Evolutionary conservation across 139 green algal species (phyloP), one percentile per base, ranked within the genome.

Genomic region (Chlorella sorokiniana): DNA sequence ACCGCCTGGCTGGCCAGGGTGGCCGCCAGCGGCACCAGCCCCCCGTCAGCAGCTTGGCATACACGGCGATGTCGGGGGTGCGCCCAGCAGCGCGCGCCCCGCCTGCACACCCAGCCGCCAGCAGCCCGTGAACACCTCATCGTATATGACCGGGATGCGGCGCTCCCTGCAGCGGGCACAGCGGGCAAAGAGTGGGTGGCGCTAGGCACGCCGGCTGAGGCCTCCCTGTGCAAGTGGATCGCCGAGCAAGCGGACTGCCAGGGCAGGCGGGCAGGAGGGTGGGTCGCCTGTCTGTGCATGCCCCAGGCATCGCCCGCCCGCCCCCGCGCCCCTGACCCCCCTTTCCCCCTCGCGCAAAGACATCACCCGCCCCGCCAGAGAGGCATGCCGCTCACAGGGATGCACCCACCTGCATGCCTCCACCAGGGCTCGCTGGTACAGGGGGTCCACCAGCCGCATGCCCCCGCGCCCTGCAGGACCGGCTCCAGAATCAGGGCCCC

Each of bases 41-140:
- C 96, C 87, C 94, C 37, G 93, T 96, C 35, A 99, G 87, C 68
- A 99, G 89, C 91, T 99, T 99, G 72, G 91, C 96, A 81, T 96
- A 99, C 85, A 93, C 98, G 38, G 91, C 95, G 38, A 99, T 95
- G 89, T 99, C 97, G 5, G 96, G 96, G 1, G 69, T 61, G 92
- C 73, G 25, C 91, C 87, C 84, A 98, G 86, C 76, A 97, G 63
- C 1, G 85, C 68, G 3, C 84, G 89, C 11, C 89, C 94, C 33
- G 87, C 91, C 9, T 89, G 22, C 4, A 45, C 78, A 22, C 97
- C 97, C 37, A 99, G 79, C 1, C 97, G 89, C 88, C 92, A 98
- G 33, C 97, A 88, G 4, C 97, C 97, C 0, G 93, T 92, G 81
- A 99, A 98, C 18, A 99, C 95, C 83, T 99, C 96, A 84, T 99